phyloP scores from a whole-genome alignment of 352 stramenopile species.

The Thraustochytrium striatum region DNA sequence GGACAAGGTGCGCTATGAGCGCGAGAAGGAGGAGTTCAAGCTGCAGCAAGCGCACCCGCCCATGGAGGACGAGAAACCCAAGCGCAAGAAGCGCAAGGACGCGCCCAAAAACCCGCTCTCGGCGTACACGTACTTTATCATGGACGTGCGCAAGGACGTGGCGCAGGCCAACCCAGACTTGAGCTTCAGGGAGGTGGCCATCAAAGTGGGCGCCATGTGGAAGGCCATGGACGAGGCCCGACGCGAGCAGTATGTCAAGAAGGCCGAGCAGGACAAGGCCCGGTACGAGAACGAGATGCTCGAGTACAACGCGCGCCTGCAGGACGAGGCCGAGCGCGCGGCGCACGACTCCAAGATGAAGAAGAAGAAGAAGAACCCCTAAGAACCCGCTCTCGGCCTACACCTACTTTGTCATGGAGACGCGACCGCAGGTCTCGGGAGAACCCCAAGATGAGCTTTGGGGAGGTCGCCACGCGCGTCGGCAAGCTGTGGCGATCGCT shows the following conservation, averaged over 20 bases:
- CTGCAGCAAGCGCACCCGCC: not conserved
- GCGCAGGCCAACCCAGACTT: constrained; percentile 62
- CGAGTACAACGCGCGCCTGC: constrained; percentile 40
- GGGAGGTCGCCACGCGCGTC: constrained; percentile 76
- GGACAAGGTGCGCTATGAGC: constrained; percentile 76
- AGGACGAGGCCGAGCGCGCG: not conserved
- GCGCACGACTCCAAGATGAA: constrained; percentile 1
- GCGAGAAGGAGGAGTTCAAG: constrained; percentile 61
- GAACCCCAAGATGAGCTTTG: constrained; percentile 60
- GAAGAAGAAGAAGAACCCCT: constrained; percentile 50
- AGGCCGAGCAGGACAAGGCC: constrained; percentile 77
- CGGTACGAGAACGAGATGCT: constrained; percentile 70
- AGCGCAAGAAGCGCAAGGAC: constrained; percentile 38
- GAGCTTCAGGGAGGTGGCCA: constrained; percentile 64
- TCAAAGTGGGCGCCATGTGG: constrained; percentile 81
- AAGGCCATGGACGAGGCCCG: constrained; percentile 70
- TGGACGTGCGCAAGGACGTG: constrained; percentile 68
- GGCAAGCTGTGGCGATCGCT: constrained; percentile 81
- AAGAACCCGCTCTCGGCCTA: constrained; percentile 80
- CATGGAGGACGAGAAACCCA: constrained; percentile 9
- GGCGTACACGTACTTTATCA: constrained; percentile 75
- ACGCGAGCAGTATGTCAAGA: constrained; percentile 75
- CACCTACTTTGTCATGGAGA: constrained; percentile 73
- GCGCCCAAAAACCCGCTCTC: constrained; percentile 74
- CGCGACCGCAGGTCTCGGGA: constrained; percentile 63